Evolutionary conservation across 2,329 filamentous ascomycete species (phyloP).

Genomic region (Purpureocillium lavendulum): DNA sequence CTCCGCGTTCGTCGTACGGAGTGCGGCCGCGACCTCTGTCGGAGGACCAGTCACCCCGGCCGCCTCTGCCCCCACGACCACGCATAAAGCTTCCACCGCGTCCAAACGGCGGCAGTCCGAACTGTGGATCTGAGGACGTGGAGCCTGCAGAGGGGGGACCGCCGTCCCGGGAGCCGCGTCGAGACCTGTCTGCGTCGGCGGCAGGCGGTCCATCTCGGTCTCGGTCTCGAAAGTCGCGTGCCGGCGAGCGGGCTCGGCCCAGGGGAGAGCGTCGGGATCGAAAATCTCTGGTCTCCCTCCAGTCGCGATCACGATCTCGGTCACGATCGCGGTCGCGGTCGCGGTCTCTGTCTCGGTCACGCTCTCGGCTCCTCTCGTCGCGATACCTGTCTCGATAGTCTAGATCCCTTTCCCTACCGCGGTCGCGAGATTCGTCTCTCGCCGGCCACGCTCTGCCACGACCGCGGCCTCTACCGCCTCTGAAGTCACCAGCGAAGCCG

Average conservation of each 20-base stretch:
- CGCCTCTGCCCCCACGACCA: conserved; percentile 43
- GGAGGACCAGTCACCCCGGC: conserved; percentile 29
- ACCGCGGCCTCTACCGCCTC: conserved; percentile 41
- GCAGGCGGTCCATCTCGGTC: conserved; percentile 50
- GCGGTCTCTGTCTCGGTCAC: conserved; percentile 27
- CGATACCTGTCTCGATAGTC: conserved; percentile 53
- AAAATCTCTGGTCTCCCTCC: conserved; percentile 30
- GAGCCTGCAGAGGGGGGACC: conserved; percentile 63
- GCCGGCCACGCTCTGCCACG: conserved; percentile 48
- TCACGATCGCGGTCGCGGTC: conserved; percentile 37
- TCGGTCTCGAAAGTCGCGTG: conserved; percentile 56
- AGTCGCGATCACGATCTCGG: conserved; percentile 42
- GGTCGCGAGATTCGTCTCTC: conserved; percentile 54
- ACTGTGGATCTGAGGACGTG: conserved; percentile 58
- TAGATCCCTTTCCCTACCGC: conserved; percentile 49
- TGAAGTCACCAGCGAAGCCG: conserved; percentile 57
- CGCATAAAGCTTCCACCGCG: conserved; percentile 48
- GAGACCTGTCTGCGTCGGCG: conserved; percentile 57
- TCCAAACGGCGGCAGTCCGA: conserved; percentile 41
- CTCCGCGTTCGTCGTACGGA: conserved; percentile 50
- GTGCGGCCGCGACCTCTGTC: conserved; percentile 47
- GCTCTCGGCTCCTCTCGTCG: conserved; percentile 52
- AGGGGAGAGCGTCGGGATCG: conserved; percentile 48
- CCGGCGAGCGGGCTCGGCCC: conserved; percentile 54
- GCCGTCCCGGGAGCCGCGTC: conserved; percentile 62